phyloP scores from a whole-genome alignment of 352 stramenopile genomes.

The Phytophthora fragariae region DNA sequence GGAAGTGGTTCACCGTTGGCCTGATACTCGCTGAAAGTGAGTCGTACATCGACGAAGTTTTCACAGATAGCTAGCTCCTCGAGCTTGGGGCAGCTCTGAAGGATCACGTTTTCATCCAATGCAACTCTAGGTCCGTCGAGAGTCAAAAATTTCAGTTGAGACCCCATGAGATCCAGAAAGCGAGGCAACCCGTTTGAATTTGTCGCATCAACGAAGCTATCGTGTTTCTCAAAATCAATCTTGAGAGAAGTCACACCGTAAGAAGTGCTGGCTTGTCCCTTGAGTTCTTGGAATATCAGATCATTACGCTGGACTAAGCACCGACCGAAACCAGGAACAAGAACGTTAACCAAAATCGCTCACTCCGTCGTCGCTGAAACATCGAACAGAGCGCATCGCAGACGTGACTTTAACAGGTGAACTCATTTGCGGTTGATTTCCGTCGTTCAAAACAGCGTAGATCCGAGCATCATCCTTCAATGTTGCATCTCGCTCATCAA shows the following conservation, averaged over 20 bases:
- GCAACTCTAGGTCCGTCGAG: background rate
- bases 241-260: background rate
- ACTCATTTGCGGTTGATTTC: no score
- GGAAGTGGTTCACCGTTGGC: background rate
- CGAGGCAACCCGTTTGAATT: background rate
- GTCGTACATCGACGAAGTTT: background rate
- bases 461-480: no score
- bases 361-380: no score
- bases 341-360: no score
- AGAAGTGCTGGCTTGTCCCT: background rate
- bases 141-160: background rate
- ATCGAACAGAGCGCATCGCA: no score
- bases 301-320: background rate
- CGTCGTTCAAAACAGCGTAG: no score
- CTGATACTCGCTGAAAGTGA: background rate
- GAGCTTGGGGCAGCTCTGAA: no score
- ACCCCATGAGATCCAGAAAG: background rate
- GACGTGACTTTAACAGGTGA: no score
- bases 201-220: background rate
- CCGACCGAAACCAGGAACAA: no score
- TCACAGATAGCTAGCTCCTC: background rate
- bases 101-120: no score
- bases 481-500: no score
- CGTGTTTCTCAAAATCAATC: background rate
- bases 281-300: background rate